Evolutionary conservation across 805 yeast genomes (phyloP).

Genomic region (Yamadazyma scolyti): DNA sequence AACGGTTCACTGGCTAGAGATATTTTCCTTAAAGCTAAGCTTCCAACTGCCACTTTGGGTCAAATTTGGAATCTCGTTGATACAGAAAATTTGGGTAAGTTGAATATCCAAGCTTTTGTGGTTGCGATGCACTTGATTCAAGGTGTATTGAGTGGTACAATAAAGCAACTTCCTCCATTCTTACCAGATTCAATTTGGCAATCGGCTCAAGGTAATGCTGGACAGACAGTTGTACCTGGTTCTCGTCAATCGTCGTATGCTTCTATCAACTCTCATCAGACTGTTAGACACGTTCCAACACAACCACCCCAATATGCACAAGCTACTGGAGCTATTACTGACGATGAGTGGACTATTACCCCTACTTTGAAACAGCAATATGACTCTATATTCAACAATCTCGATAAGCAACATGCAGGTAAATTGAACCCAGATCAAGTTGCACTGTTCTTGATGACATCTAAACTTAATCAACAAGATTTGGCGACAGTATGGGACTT

Average conservation of each 20-base stretch:
- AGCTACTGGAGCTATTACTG: conserved; percentile 10
- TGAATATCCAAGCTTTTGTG: conserved; percentile 72
- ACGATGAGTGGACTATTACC: conserved; percentile 62
- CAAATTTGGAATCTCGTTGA: conserved; percentile 90
- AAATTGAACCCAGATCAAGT: conserved; percentile 71
- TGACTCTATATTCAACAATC: conserved; percentile 71
- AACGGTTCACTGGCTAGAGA: conserved; percentile 79
- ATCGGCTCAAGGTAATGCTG: conserved; percentile 19
- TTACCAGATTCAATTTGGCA: conserved; percentile 40
- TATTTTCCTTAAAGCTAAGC: conserved; percentile 83
- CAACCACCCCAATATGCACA: conserved; percentile 9
- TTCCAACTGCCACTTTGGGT: conserved; percentile 74
- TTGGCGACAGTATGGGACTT: conserved; percentile 94
- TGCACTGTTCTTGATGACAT: conserved; percentile 84
- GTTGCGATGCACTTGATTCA: conserved; percentile 96
- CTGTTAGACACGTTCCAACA: conserved; percentile 26
- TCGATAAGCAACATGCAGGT: conserved; percentile 67
- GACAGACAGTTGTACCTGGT: neutral
- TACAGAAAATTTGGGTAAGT: conserved; percentile 65
- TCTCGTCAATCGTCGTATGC: conserved; percentile 26
- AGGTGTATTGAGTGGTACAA: conserved; percentile 61
- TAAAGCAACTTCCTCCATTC: conserved; percentile 52
- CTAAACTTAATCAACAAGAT: conserved; percentile 78
- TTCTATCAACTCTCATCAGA: conserved; percentile 35
- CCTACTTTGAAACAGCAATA: conserved; percentile 71